A percentile compares a stretch with the other conserved stretches of the same genome.
Conservation (phyloP, 257 asterid species). For the Linderniella brevidens region DNA sequence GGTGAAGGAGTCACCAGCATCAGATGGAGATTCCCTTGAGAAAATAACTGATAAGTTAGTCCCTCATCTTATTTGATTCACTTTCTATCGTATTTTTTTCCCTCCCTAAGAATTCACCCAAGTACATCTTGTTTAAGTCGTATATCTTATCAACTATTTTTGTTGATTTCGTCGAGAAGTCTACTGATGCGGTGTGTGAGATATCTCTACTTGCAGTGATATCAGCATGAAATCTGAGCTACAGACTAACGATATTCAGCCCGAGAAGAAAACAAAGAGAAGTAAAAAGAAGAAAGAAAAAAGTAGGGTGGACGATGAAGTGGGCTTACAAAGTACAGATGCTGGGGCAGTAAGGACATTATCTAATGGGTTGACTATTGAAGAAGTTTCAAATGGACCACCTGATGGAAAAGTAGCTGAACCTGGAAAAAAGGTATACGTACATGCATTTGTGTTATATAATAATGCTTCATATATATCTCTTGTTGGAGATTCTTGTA, state of each 20-base stretch:
- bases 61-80: constrained; percentile 1
- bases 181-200: neutral
- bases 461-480: neutral
- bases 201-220: constrained; percentile 15
- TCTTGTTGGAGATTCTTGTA: constrained; percentile 8
- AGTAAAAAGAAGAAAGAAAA: constrained; percentile 30
- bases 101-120: neutral
- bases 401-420: constrained; percentile 57
- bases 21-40: constrained; percentile 17
- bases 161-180: neutral
- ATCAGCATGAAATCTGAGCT: constrained; percentile 12
- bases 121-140: neutral
- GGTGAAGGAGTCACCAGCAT: constrained; percentile 16
- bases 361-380: constrained; percentile 61
- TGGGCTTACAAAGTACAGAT: constrained; percentile 7
- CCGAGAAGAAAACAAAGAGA: constrained; percentile 24
- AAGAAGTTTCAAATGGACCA: constrained; percentile 45
- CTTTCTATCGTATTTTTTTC: constrained; percentile 5
- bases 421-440: constrained; percentile 45
- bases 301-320: constrained; percentile 10
- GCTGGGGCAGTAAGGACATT: constrained; percentile 28
- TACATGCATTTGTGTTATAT: constrained; percentile 4
- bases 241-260: constrained; percentile 18
- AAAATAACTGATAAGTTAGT: constrained; percentile 33
- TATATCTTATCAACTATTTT: neutral